These are phyloP conservation scores for Lactarius sp. DNA, from an alignment of 768 basidiomycete species.

Conservation along the genomic window DNA sequence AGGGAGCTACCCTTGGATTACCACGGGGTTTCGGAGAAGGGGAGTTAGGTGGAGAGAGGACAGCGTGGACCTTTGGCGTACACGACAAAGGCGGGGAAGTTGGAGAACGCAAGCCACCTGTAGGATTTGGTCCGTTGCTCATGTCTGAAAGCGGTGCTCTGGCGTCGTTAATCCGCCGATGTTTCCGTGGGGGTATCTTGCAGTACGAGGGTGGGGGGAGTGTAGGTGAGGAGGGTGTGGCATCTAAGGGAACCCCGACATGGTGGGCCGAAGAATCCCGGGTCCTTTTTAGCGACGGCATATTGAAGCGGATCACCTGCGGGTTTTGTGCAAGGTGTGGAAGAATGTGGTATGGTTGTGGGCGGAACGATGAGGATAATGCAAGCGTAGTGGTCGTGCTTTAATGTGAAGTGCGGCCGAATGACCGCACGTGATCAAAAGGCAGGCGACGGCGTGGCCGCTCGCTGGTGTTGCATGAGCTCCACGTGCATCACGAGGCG, in stretches of 20 bases:
- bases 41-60: background rate
- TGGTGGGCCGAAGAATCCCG: constrained; percentile 5
- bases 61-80: constrained; percentile 3
- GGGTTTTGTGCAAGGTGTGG: constrained; percentile 16
- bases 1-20: background rate
- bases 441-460: constrained; percentile 23
- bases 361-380: constrained; percentile 21
- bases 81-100: constrained; percentile 7
- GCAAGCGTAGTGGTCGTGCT: constrained; percentile 16
- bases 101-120: background rate
- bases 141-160: constrained; percentile 21
- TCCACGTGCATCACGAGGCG: constrained; percentile 23
- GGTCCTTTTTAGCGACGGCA: constrained; percentile 23
- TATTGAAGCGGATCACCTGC: constrained; percentile 10
- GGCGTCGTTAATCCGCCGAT: constrained; percentile 15
- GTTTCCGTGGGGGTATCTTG: constrained; percentile 19
- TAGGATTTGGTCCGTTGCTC: constrained; percentile 16
- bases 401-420: constrained; percentile 24
- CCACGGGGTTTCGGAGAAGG: constrained; percentile 13
- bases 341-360: constrained; percentile 21
- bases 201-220: constrained; percentile 15
- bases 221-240: constrained; percentile 9
- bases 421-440: constrained; percentile 17
- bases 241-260: constrained; percentile 16
- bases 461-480: constrained; percentile 7